A percentile compares a stretch with the other conserved stretches of the same genome.
Evolutionary conservation across 371 early-diverging fungal genomes (phyloP).

Genomic region (Mucor ambiguus): DNA sequence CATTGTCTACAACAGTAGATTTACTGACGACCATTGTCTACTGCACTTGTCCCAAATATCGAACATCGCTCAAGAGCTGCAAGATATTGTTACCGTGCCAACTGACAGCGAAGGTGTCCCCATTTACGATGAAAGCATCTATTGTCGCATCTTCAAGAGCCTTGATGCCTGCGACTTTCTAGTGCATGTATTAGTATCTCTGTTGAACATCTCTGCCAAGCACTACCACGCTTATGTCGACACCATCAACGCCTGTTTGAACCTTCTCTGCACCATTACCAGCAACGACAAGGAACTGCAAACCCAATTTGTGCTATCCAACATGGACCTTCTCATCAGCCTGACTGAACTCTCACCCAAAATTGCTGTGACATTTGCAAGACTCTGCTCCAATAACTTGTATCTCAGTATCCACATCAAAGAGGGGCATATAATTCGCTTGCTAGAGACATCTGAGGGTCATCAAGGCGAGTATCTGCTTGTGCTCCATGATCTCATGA

Average conservation of each 20-base stretch:
- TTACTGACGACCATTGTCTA: conserved; percentile 7
- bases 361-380: conserved; percentile 21
- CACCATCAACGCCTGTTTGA: neutral
- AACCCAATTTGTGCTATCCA: conserved; percentile 32
- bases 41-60: conserved; percentile 24
- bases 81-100: conserved; percentile 26
- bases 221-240: conserved; percentile 4
- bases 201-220: conserved; percentile 31
- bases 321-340: conserved; percentile 54
- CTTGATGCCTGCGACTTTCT: conserved; percentile 32
- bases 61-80: conserved; percentile 32
- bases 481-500: conserved; percentile 42
- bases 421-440: conserved; percentile 45
- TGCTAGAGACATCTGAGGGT: conserved; percentile 46
- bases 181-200: conserved; percentile 24
- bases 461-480: conserved; percentile 40
- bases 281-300: conserved; percentile 14
- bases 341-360: conserved; percentile 20
- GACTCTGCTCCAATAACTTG: conserved; percentile 39
- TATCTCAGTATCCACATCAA: conserved; percentile 39
- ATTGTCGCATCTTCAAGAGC: conserved; percentile 34
- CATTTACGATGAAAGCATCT: conserved; percentile 16
- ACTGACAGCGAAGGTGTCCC: conserved; percentile 14
- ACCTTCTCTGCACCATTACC: neutral
- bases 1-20: conserved; percentile 25